These are phyloP conservation scores for Coemansia sp. DNA, from an alignment of 192 early-diverging fungal species.

Conservation along the genomic window DNA sequence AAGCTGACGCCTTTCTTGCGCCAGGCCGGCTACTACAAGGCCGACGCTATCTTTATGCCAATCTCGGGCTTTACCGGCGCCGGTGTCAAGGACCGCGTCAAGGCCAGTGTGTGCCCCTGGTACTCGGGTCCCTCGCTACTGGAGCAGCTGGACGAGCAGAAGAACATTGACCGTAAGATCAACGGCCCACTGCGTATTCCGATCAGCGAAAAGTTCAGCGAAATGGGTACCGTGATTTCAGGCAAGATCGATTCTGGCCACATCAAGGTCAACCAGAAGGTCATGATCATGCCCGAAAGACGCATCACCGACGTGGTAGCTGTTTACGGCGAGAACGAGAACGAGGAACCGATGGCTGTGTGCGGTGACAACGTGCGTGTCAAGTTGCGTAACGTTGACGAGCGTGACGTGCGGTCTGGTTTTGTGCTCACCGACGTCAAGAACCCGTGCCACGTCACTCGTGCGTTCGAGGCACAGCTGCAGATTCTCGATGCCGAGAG, in stretches of 20 bases:
- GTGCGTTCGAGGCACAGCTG: constrained; percentile 82
- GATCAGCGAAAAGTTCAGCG: constrained; percentile 94
- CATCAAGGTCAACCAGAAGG: constrained; percentile 81
- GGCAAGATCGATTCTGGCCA: constrained; percentile 97
- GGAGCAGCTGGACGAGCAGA: constrained; percentile 79
- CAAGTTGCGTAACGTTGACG: constrained; percentile 86
- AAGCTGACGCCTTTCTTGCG: constrained; percentile 93
- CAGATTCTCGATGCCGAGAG: constrained; percentile 91
- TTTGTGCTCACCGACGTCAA: constrained; percentile 82
- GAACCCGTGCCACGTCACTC: constrained; percentile 76
- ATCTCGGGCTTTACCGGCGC: constrained; percentile 97
- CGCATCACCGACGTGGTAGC: constrained; percentile 71
- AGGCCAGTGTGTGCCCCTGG: constrained; percentile 63
- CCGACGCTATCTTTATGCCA: constrained; percentile 85
- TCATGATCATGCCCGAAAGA: constrained; percentile 93
- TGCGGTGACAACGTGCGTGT: constrained; percentile 96
- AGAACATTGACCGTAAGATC: constrained; percentile 82
- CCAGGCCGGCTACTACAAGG: constrained; percentile 81
- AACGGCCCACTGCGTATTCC: constrained; percentile 91
- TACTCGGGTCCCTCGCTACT: constrained; percentile 88
- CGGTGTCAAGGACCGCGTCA: constrained; percentile 87
- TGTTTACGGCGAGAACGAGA: constrained; percentile 82
- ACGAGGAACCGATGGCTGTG: constrained; percentile 69
- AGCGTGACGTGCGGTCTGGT: constrained; percentile 84
- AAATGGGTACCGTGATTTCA: constrained; percentile 94